A percentile compares a stretch with the other conserved stretches of the same genome.
phyloP scores from a whole-genome alignment of 352 stramenopile genomes.

The Phytophthora uliginosa region DNA sequence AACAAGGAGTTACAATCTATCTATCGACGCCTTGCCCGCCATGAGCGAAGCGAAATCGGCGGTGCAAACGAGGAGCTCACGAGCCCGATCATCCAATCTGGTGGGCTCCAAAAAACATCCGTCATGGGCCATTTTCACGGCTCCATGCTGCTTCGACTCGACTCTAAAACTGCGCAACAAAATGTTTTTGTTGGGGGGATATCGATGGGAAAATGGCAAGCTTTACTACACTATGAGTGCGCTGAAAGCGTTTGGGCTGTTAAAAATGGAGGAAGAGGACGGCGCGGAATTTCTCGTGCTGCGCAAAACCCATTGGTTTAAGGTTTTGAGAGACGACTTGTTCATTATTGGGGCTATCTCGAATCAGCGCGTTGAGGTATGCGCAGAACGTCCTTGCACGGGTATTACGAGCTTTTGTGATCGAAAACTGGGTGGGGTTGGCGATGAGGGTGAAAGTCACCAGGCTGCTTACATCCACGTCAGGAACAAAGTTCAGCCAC shows the following conservation, averaged over 20 bases:
- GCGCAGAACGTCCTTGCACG: constrained; percentile 6
- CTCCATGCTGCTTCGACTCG: constrained; percentile 27
- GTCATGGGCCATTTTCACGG: constrained; percentile 14
- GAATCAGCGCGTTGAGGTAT: constrained; percentile 3
- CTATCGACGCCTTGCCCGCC: no score
- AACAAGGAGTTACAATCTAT: no score
- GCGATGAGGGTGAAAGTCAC: neutral
- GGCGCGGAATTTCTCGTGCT: constrained; percentile 20
- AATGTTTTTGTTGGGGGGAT: constrained; percentile 27
- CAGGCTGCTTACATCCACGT: constrained; percentile 5
- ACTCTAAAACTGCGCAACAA: constrained; percentile 18
- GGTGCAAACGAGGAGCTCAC: no score
- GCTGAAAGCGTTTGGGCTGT: constrained; percentile 26
- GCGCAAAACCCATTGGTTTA: constrained; percentile 29
- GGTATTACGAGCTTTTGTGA: constrained; percentile 11
- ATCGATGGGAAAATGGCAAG: constrained; percentile 10
- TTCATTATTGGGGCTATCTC: constrained; percentile 15
- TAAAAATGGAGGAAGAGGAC: constrained; percentile 21
- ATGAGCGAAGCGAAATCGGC: no score
- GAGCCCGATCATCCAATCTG: no score
- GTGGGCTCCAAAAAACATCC: no score
- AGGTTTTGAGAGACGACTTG: constrained; percentile 9
- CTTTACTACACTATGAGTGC: constrained; percentile 24
- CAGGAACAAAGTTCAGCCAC: neutral
- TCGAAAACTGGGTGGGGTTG: constrained; percentile 2